Base-by-base conservation (phyloP, 2,329 filamentous ascomycete genomes). In the Trichoderma koningiopsis region DNA sequence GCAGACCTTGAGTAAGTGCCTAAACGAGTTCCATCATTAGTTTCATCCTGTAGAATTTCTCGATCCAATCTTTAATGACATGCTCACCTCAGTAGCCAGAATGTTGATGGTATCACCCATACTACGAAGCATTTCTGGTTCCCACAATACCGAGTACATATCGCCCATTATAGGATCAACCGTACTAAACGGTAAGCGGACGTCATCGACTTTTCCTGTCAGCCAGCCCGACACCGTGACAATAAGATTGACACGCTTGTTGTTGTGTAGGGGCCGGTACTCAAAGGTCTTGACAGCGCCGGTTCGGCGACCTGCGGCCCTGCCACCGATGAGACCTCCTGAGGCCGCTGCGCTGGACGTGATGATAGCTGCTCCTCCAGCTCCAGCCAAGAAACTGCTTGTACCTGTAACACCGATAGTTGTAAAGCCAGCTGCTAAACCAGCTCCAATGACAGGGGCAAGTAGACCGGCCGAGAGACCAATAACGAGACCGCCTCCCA, bases 51-150 rank as follows among this genome's bases (percentile, higher is more conserved):
- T 24, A 43, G 19, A 55, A 35, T 19, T 7, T 49, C 5, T 29
- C 16, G n/a, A 31, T 33, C 56, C 3, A 27, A 24, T 24, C 14
- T 2, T n/a, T 8, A 13, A 40, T 10, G n/a, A 10, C 5, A 31
- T 16, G 88, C 87, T 81, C 81, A 95, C 93, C 88, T 99, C 96
- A 40, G 96, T 99, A 69, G 96, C 96, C 72, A 99, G 84, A 80
- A 99, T 98, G 76, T 97, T 97, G 76, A 99, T 98, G 57, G 96
- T 99, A 78, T 96, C 93, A 87, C 96, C 96, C 91, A 97, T 99
- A 80, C 93, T 97, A 74, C 89, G 91, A 77, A 99, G 86, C 94
- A 99, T 97, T 77, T 99, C 96, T 3, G 96, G 96, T 79, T 99
- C 96, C 94, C 96, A 99, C 70, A 96, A 84, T 13, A 99, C 91